These are phyloP conservation scores for Geotrichum fermentans DNA, from an alignment of 1,139 yeast species.

Conservation along the genomic window DNA sequence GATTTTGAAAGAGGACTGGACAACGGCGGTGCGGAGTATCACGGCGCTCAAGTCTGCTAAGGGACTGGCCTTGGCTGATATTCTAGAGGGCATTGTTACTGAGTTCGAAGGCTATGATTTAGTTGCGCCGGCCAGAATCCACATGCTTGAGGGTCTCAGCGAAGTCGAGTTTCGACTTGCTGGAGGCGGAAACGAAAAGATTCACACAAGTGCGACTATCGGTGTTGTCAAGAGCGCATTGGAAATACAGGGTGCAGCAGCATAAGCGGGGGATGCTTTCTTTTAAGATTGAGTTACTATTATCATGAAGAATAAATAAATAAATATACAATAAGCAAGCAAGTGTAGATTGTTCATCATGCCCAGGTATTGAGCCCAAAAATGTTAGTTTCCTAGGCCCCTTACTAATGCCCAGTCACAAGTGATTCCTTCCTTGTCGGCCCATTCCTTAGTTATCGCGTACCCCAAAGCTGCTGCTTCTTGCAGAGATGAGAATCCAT, in stretches of 20 bases:
- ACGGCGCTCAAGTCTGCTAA: slow-evolving; percentile 57
- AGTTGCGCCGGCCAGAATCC: slow-evolving; percentile 55
- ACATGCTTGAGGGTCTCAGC: slow-evolving; percentile 62
- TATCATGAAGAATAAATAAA: neutral
- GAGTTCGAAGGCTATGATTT: slow-evolving; percentile 65
- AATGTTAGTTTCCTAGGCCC: slow-evolving; percentile 6
- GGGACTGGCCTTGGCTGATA: slow-evolving; percentile 86
- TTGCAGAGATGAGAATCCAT: slow-evolving; percentile 37
- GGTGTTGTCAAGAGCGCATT: slow-evolving; percentile 72
- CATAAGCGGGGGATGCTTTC: neutral
- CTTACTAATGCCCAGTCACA: slow-evolving; percentile 20
- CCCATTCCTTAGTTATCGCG: slow-evolving; percentile 37
- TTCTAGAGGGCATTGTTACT: slow-evolving; percentile 69
- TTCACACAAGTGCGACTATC: slow-evolving; percentile 85
- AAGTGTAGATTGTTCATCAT: too few relatives aligned
- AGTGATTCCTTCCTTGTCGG: slow-evolving; percentile 29
- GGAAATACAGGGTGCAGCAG: slow-evolving; percentile 31
- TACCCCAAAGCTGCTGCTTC: slow-evolving; percentile 43
- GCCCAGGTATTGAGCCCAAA: too few relatives aligned
- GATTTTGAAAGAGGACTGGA: slow-evolving; percentile 83
- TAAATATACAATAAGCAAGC: neutral
- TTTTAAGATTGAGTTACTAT: neutral
- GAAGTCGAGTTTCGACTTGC: slow-evolving; percentile 90
- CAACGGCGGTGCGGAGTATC: slow-evolving; percentile 65
- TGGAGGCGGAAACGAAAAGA: slow-evolving; percentile 85